Evolutionary conservation across 2,329 filamentous ascomycete species (phyloP).

Genomic region (Diplodia sapinea): DNA sequence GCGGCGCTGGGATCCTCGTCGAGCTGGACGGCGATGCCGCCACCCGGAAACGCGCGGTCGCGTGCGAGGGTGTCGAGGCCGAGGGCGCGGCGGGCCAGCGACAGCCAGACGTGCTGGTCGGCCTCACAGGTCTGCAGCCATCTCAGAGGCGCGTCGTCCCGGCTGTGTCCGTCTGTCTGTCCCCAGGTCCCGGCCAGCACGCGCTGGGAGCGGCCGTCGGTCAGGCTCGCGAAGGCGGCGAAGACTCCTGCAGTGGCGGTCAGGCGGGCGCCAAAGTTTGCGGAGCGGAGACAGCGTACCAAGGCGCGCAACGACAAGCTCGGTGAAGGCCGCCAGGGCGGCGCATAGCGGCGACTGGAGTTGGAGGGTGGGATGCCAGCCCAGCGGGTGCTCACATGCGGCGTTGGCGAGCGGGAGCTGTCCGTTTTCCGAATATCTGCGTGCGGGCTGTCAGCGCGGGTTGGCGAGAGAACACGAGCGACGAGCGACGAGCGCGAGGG

Average conservation of each 20-base stretch:
- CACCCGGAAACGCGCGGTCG: slow-evolving; percentile 19
- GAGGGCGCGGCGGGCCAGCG: slow-evolving; percentile 24
- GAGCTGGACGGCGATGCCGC: slow-evolving; percentile 25
- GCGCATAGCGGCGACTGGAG: slow-evolving; percentile 24
- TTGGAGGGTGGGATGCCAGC: slow-evolving; percentile 13
- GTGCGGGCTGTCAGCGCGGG: slow-evolving; percentile 23
- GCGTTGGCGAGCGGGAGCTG: slow-evolving; percentile 26
- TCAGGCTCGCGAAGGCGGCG: slow-evolving; percentile 30
- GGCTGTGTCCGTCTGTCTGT: slow-evolving; percentile 8
- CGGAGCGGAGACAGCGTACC: slow-evolving; percentile 22
- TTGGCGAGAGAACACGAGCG: background rate
- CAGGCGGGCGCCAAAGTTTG: slow-evolving; percentile 26
- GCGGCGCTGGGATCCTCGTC: slow-evolving; percentile 7
- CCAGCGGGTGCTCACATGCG: slow-evolving; percentile 13
- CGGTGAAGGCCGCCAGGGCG: slow-evolving; percentile 29
- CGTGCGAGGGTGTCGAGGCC: slow-evolving; percentile 13
- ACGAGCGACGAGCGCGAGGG: slow-evolving; percentile 5
- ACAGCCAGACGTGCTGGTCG: slow-evolving; percentile 22
- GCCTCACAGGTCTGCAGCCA: slow-evolving; percentile 12
- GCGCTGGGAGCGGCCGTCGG: slow-evolving; percentile 27
- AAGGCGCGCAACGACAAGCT: slow-evolving; percentile 27
- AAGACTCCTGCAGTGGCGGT: slow-evolving; percentile 29
- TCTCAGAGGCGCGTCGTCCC: slow-evolving; percentile 4
- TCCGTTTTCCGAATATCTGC: slow-evolving; percentile 31
- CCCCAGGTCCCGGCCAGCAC: slow-evolving; percentile 23